phyloP scores from a whole-genome alignment of 2,329 filamentous ascomycete genomes.

The Thelonectria rubi region DNA sequence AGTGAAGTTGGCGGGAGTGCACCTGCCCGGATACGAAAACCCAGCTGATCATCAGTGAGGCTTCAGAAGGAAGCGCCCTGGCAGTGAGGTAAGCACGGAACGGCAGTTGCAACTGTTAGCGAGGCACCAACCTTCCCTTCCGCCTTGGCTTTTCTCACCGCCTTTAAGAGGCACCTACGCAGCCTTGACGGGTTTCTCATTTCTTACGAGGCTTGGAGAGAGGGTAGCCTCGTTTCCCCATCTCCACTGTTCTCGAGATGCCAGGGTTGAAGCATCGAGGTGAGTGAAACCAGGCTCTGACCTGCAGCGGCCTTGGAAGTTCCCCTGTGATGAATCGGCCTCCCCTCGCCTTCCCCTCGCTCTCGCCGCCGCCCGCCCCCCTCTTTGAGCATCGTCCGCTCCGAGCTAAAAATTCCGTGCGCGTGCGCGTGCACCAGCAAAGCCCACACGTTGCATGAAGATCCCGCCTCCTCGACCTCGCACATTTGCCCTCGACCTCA shows the following conservation, averaged over 20 bases:
- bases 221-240: conserved; percentile 1
- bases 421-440: conserved; percentile 9
- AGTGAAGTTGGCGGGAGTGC: no score
- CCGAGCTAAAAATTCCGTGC: conserved; percentile 24
- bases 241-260: neutral
- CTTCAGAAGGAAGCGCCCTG: no score
- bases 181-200: no score
- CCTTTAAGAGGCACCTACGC: neutral
- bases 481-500: conserved; percentile 5
- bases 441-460: conserved; percentile 1
- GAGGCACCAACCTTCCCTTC: neutral
- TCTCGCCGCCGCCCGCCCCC: conserved; percentile 1
- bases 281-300: neutral
- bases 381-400: neutral
- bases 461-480: conserved; percentile 10
- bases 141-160: neutral
- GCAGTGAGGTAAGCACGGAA: no score
- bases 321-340: neutral
- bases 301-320: no score
- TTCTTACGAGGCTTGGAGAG: neutral
- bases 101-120: no score
- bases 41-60: no score
- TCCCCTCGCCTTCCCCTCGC: neutral
- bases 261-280: neutral
- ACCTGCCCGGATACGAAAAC: no score